These are phyloP conservation scores for Aspergillus calidoustus DNA, from an alignment of 2,329 filamentous ascomycete species.

Conservation along the genomic window DNA sequence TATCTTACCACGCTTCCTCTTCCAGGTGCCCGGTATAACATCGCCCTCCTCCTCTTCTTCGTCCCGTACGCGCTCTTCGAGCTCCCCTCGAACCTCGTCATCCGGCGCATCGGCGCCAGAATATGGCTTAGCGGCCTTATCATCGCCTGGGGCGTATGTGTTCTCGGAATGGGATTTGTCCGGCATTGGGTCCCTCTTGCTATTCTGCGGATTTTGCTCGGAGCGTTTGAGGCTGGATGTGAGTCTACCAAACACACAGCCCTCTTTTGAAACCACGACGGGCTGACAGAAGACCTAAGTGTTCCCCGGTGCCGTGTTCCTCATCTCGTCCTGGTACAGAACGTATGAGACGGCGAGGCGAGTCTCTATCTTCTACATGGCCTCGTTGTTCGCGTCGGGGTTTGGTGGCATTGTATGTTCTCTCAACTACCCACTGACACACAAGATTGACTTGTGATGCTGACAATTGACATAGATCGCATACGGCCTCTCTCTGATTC, in stretches of 20 bases:
- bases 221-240: background rate
- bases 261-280: background rate
- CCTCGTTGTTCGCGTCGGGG: background rate
- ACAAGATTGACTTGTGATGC: background rate
- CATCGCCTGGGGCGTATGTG: background rate
- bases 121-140: background rate
- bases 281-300: background rate
- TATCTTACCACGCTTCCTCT: background rate
- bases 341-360: background rate
- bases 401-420: slow-evolving; percentile 1
- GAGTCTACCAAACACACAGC: background rate
- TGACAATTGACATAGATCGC: background rate
- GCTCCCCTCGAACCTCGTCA: slow-evolving; percentile 2
- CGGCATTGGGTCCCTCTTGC: background rate
- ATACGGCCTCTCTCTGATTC: background rate
- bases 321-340: background rate
- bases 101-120: background rate
- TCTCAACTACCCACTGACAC: no score
- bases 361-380: background rate
- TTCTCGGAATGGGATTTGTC: slow-evolving; percentile 2
- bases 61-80: slow-evolving; percentile 1
- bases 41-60: slow-evolving; percentile 1
- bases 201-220: background rate
- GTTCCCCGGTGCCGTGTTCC: background rate
- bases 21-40: background rate